A percentile compares a stretch with the other conserved stretches of the same genome.
These are phyloP conservation scores for Solanum aculeatissimum DNA, from an alignment of 305 asterid genomes.

Conservation along the genomic window DNA sequence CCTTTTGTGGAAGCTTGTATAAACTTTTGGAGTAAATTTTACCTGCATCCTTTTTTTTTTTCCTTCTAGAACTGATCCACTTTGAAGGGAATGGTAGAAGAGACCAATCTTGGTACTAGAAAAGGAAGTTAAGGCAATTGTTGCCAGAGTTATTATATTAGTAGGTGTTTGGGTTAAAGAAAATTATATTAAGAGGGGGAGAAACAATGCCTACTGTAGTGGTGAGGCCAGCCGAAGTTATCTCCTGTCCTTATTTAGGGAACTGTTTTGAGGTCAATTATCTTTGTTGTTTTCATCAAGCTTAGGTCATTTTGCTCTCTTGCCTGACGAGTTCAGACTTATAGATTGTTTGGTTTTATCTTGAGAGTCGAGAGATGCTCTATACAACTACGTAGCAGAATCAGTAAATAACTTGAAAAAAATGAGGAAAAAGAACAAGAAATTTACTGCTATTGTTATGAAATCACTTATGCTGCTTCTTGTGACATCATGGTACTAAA, in stretches of 20 bases:
- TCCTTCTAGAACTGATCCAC: background rate
- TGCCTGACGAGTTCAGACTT: background rate
- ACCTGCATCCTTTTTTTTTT: background rate
- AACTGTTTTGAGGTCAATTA: background rate
- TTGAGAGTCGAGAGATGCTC: background rate
- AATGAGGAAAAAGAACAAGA: background rate
- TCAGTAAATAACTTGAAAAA: background rate
- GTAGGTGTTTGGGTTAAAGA: background rate
- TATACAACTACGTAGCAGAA: background rate
- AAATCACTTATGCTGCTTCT: background rate
- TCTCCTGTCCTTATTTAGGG: background rate
- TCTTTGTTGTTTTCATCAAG: background rate
- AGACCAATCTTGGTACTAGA: background rate
- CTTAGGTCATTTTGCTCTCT: background rate
- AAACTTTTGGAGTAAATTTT: background rate
- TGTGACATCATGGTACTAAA: background rate
- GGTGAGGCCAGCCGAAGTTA: background rate
- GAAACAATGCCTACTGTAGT: background rate
- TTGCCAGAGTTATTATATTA: background rate
- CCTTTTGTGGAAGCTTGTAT: background rate
- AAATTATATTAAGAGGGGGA: background rate
- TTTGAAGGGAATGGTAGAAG: background rate
- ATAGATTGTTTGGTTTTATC: background rate
- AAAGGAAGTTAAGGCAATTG: background rate
- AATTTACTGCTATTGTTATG: background rate